Percentiles rank a stretch among this genome's conserved stretches.
Evolutionary conservation across 176 grass and related monocot genomes (phyloP).

Genomic region (Olyra latifolia): DNA sequence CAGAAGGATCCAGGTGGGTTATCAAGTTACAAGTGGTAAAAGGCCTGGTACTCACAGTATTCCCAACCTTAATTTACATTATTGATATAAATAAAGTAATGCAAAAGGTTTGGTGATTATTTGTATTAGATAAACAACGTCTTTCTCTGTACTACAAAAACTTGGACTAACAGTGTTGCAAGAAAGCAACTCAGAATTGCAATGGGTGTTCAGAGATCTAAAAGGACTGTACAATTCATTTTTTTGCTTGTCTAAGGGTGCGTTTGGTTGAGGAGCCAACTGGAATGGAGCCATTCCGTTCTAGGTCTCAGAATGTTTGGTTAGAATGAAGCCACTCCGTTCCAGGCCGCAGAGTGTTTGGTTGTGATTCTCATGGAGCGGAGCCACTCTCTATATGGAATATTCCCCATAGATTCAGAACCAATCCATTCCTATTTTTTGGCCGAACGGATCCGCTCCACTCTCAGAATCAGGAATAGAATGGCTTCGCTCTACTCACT

Average conservation of each 20-base stretch:
- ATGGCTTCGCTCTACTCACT: no score
- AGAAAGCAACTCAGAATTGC: slow-evolving; percentile 5
- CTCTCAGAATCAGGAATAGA: no score
- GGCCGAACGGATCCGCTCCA: no score
- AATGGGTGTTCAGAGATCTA: not conserved
- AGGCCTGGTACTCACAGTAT: not conserved
- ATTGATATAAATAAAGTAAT: not conserved
- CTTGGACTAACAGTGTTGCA: not conserved
- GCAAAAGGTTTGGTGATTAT: not conserved
- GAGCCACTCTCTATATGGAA: no score
- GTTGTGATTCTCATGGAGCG: no score
- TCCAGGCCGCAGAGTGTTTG: no score
- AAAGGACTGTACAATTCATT: not conserved
- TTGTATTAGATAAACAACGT: not conserved
- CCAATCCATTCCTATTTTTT: no score
- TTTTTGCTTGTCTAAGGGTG: not conserved
- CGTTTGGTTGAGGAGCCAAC: no score
- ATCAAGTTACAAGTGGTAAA: not conserved
- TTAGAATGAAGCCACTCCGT: no score
- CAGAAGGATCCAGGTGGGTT: not conserved
- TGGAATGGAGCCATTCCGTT: no score
- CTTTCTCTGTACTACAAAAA: not conserved
- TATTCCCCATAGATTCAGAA: no score
- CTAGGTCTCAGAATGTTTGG: no score
- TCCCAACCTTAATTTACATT: not conserved